These are phyloP conservation scores for Zymoseptoria crescenta DNA, from an alignment of 2,329 filamentous ascomycete genomes.

Conservation along the genomic window DNA sequence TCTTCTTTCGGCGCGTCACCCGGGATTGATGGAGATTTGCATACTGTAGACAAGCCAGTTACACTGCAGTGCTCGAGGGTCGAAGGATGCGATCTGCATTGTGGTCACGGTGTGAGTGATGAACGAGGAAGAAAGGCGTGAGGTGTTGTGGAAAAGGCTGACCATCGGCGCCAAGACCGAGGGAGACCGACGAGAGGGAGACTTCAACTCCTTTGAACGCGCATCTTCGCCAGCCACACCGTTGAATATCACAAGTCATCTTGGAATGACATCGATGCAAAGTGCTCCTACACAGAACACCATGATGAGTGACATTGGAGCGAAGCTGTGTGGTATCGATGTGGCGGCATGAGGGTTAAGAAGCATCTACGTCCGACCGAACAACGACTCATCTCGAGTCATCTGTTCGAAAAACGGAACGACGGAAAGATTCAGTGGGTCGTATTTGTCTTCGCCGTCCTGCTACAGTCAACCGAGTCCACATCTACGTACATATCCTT, in stretches of 20 bases:
- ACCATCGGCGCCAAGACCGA: background rate
- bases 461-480: constrained; percentile 2
- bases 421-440: background rate
- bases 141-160: background rate
- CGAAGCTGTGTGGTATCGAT: background rate
- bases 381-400: too few species aligned
- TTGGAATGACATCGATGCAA: background rate
- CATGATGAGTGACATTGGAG: background rate
- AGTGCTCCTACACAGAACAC: background rate
- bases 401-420: background rate
- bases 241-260: too few species aligned
- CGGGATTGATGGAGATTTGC: background rate
- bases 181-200: background rate
- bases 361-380: too few species aligned
- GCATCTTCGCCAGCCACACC: background rate
- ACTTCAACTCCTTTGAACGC: background rate
- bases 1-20: background rate
- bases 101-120: background rate
- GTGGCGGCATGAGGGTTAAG: too few species aligned
- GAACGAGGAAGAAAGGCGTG: background rate
- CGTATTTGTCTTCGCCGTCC: too few species aligned
- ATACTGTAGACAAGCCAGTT: background rate
- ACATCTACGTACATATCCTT: constrained; percentile 14
- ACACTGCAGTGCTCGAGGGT: background rate
- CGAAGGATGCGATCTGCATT: background rate